phyloP scores from a whole-genome alignment of 768 basidiomycete genomes.

The Candolleomyces eurysporus region DNA sequence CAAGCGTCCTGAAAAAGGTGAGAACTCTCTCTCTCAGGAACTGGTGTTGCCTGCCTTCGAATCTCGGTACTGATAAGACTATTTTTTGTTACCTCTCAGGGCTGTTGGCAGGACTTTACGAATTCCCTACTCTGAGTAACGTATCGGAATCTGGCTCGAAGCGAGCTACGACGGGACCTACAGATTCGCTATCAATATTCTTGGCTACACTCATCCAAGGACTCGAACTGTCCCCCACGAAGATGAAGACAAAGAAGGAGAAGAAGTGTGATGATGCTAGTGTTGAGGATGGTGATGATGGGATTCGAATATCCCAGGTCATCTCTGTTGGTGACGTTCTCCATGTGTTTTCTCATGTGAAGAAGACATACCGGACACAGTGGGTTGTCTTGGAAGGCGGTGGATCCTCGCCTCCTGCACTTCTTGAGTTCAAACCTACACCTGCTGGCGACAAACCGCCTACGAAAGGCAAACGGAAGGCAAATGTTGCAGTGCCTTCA shows the following conservation, averaged over 20 bases:
- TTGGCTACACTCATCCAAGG: slow-evolving; percentile 23
- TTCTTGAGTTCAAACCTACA: neutral
- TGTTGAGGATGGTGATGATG: neutral
- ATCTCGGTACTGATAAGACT: slow-evolving; percentile 2
- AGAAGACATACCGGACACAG: slow-evolving; percentile 76
- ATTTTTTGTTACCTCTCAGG: slow-evolving; percentile 45
- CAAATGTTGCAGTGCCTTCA: neutral
- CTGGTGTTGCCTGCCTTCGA: neutral
- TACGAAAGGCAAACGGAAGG: neutral
- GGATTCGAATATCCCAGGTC: slow-evolving; percentile 40
- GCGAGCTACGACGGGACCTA: slow-evolving; percentile 21
- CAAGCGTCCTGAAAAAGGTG: slow-evolving; percentile 82
- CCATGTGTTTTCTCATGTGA: slow-evolving; percentile 89
- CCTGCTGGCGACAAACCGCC: neutral
- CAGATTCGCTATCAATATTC: slow-evolving; percentile 42
- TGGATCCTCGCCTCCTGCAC: slow-evolving; percentile 33
- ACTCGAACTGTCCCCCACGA: neutral
- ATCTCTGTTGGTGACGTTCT: slow-evolving; percentile 60
- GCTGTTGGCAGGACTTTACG: slow-evolving; percentile 84
- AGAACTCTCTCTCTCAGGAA: slow-evolving; percentile 17
- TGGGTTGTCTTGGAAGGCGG: slow-evolving; percentile 71
- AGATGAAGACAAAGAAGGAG: slow-evolving; percentile 1
- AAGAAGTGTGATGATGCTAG: slow-evolving; percentile 9
- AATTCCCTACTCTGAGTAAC: slow-evolving; percentile 69
- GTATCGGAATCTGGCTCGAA: slow-evolving; percentile 39